These are phyloP conservation scores for Raphanus sativus DNA, from an alignment of 345 rosid species.

Conservation along the genomic window DNA sequence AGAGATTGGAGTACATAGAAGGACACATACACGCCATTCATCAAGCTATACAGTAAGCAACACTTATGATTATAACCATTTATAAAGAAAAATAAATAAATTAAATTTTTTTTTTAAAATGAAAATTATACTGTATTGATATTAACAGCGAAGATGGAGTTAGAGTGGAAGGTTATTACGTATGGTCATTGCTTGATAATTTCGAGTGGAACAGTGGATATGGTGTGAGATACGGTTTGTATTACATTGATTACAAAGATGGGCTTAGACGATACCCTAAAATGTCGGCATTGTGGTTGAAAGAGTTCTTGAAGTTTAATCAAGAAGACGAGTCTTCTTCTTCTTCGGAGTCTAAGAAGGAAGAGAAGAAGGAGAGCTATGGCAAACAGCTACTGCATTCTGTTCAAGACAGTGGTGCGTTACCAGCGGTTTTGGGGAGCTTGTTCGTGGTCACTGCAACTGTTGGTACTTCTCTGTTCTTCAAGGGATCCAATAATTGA, in stretches of 20 bases:
- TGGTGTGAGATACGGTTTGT: slow-evolving; percentile 51
- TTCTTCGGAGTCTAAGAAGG: slow-evolving; percentile 16
- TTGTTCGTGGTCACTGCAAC: slow-evolving; percentile 37
- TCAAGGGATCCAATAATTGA: slow-evolving; percentile 32
- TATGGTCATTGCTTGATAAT: slow-evolving; percentile 64
- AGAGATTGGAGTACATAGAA: slow-evolving; percentile 37
- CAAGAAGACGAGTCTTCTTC: slow-evolving; percentile 27
- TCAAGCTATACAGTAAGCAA: slow-evolving; percentile 39
- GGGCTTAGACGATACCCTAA: slow-evolving; percentile 56
- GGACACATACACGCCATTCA: slow-evolving; percentile 40
- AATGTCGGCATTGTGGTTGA: slow-evolving; percentile 61
- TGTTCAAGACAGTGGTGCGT: slow-evolving; percentile 32
- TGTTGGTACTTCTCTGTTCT: slow-evolving; percentile 36
- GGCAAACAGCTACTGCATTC: slow-evolving; percentile 25
- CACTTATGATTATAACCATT: not conserved
- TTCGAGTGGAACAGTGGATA: slow-evolving; percentile 65
- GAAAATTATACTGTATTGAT: not conserved
- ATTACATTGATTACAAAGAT: slow-evolving; percentile 53
- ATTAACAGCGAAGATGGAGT: slow-evolving; percentile 48
- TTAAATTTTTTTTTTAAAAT: too few relatives aligned
- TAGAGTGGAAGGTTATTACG: slow-evolving; percentile 54
- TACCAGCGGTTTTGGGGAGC: slow-evolving; percentile 35
- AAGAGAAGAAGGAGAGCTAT: slow-evolving; percentile 36
- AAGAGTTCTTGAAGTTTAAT: slow-evolving; percentile 43
- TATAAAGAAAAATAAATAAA: too few relatives aligned